Evolutionary conservation across 352 stramenopile genomes (phyloP).

Genomic region (Phytophthora tentaculata): DNA sequence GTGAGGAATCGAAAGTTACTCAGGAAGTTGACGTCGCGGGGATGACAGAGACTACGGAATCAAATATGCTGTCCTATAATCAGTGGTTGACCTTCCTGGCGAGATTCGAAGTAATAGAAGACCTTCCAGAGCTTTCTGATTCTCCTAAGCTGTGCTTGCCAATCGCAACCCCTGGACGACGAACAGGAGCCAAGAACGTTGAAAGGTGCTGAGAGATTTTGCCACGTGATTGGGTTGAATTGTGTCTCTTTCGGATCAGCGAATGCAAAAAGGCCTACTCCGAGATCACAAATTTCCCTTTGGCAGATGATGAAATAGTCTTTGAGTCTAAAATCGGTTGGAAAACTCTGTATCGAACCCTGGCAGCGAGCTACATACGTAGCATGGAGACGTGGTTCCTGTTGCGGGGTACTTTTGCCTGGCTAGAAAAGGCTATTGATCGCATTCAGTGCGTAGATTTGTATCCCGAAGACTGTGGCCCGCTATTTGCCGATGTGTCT

Average conservation of each 20-base stretch:
- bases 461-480: not conserved
- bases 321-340: not conserved
- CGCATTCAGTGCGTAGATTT: not conserved
- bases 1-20: not conserved
- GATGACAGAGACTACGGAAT: not conserved
- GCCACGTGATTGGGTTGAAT: too few relatives aligned
- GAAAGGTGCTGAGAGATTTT: too few relatives aligned
- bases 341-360: not conserved
- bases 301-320: not conserved
- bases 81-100: not conserved
- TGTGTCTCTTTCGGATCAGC: not conserved
- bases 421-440: not conserved
- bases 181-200: too few relatives aligned
- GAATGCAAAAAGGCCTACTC: constrained; percentile 5
- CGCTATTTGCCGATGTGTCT: not conserved
- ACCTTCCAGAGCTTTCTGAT: not conserved
- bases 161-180: not conserved
- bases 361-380: not conserved
- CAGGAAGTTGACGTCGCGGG: not conserved
- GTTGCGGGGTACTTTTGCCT: not conserved
- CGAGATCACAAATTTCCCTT: not conserved
- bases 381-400: not conserved
- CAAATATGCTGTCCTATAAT: not conserved
- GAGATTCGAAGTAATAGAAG: not conserved
- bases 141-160: not conserved